Percentiles rank a stretch among this genome's conserved stretches.
Conservation (phyloP, 306 rosid species). For the Sphenostylis stenocarpa region DNA sequence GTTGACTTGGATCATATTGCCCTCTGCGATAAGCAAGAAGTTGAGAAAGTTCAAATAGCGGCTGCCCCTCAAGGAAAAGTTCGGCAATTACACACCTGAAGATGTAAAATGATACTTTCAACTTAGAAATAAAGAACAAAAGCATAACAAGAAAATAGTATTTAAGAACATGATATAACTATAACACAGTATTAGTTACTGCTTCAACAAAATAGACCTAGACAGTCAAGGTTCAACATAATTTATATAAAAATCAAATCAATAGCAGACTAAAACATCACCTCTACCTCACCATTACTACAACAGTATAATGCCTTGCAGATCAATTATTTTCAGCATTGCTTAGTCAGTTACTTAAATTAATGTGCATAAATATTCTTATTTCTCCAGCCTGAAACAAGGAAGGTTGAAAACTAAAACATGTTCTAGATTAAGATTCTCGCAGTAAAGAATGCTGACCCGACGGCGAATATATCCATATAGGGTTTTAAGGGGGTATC, state of each 20-base stretch:
- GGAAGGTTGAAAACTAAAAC: constrained; percentile 8
- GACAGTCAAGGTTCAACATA: neutral
- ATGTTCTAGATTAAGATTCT: constrained; percentile 27
- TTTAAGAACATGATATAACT: neutral
- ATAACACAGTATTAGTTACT: neutral
- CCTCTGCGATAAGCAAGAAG: constrained; percentile 99
- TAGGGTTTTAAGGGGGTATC: constrained; percentile 86
- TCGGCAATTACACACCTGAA: constrained; percentile 96
- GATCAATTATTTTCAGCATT: constrained; percentile 9
- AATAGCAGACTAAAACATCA: constrained; percentile 22
- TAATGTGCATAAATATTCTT: constrained; percentile 4
- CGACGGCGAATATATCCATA: constrained; percentile 95
- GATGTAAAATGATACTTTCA: constrained; percentile 33
- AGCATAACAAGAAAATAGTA: constrained; percentile 5
- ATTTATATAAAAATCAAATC: constrained; percentile 1
- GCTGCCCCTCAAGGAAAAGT: constrained; percentile 99
- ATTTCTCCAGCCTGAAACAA: constrained; percentile 21
- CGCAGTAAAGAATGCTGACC: constrained; percentile 62
- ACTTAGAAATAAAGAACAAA: constrained; percentile 16
- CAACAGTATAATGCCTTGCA: constrained; percentile 10
- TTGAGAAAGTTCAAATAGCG: constrained; percentile 90
- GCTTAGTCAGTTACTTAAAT: neutral
- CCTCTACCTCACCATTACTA: constrained; percentile 21
- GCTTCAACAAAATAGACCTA: constrained; percentile 14
- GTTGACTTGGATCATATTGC: constrained; percentile 91